These are phyloP conservation scores for Solioccasus polychromus DNA, from an alignment of 768 basidiomycete species.

Conservation along the genomic window DNA sequence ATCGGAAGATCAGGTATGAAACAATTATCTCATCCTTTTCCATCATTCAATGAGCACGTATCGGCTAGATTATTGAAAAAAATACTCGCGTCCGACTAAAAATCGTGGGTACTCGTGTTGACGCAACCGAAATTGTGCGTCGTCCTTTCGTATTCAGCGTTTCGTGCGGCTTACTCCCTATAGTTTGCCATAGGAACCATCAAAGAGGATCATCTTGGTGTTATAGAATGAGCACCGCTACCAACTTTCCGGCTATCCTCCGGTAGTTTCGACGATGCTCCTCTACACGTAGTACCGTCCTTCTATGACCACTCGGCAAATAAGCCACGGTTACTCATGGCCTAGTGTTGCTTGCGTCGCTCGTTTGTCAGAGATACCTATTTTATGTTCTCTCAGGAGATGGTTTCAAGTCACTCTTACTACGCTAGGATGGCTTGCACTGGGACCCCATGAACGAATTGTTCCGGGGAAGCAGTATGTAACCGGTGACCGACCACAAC, in stretches of 20 bases:
- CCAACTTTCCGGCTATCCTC: neutral
- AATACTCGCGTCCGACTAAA: slow-evolving; percentile 90
- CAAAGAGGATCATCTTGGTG: slow-evolving; percentile 96
- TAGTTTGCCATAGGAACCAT: slow-evolving; percentile 98
- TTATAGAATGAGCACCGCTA: slow-evolving; percentile 60
- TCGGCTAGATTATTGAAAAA: slow-evolving; percentile 80
- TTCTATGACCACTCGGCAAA: neutral
- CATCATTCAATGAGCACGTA: neutral
- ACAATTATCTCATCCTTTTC: neutral
- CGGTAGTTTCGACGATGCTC: slow-evolving; percentile 4
- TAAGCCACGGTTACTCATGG: too few species aligned
- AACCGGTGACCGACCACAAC: too few species aligned
- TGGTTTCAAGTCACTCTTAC: too few species aligned
- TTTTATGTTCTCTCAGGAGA: too few species aligned
- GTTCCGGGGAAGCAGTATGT: too few species aligned
- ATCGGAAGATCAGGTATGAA: slow-evolving; percentile 76
- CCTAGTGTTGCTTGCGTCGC: too few species aligned
- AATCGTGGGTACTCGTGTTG: slow-evolving; percentile 97
- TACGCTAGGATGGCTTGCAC: too few species aligned
- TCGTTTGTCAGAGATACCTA: too few species aligned
- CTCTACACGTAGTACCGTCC: neutral
- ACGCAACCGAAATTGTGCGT: slow-evolving; percentile 94
- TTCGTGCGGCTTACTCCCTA: neutral
- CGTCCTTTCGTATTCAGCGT: slow-evolving; percentile 10
- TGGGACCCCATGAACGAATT: too few species aligned